Evolutionary conservation across 192 early-diverging fungal species (phyloP), one percentile per base, ranked within the genome.

Genomic region (Coemansia sp.): DNA sequence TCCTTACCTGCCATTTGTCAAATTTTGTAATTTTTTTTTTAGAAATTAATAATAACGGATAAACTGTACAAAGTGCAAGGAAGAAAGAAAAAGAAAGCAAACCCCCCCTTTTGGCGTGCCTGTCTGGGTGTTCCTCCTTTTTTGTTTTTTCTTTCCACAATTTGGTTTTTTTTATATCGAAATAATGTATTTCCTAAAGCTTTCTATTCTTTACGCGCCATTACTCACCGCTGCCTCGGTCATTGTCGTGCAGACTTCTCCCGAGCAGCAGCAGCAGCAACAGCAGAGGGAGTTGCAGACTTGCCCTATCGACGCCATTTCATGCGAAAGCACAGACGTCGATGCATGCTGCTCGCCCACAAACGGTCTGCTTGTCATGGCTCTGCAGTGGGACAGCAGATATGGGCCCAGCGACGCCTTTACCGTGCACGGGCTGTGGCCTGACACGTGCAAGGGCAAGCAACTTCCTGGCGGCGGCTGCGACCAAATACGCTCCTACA

Each of bases 391-490:
- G 88, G 86, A 87, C 64, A 49, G 74, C 2, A 84, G 87, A 49
- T 85, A 79, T 35, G 88, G 87, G 16, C 88, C 87, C 15, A 18
- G 66, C 14, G 73, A 90, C 45, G 73, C 81, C 33, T 93, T 88
- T 52, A 91, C 92, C 9, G 72, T 93, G 20, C 92, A 93, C 66
- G 92, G 92, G n/a, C 76, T 92, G 53, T 92, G 92, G 92, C 89
- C 92, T 16, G 90, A 92, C 73, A 87, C 84, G 4, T 88, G 87
- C 61, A 62, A 82, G 24, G 88, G 87, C 59, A 72, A 75, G 49
- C 79, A 75, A 53, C 62, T 79, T 36, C 82, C 77, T 0, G 45
- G 35, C 24, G 60, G 30, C 26, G 90, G 90, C n/a, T 93, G 92
- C 63, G 92, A 94, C 84, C 46, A 66, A 8, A n/a, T 56, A 7